These are phyloP conservation scores for Trichophyton mentagrophytes DNA, from an alignment of 2,329 filamentous ascomycete genomes.

Conservation along the genomic window DNA sequence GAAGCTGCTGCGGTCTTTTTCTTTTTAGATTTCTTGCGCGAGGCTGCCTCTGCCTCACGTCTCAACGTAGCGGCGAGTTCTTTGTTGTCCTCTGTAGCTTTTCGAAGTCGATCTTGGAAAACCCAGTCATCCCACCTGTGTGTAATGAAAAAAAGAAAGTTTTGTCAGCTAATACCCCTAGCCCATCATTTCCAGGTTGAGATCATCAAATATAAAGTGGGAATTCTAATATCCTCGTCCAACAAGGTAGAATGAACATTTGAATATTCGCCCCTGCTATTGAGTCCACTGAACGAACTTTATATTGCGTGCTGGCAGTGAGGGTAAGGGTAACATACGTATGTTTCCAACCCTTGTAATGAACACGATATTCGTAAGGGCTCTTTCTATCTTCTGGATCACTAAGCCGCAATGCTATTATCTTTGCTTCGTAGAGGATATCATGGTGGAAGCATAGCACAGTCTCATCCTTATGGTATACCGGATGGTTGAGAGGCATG, in stretches of 20 bases:
- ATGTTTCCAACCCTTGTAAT: constrained; percentile 99
- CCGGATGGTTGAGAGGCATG: constrained; percentile 37
- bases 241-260: not conserved
- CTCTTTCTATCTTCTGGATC: constrained; percentile 55
- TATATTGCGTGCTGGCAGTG: not conserved
- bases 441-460: constrained; percentile 96
- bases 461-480: constrained; percentile 68
- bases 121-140: constrained; percentile 95
- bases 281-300: not conserved
- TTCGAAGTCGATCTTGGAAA: constrained; percentile 78
- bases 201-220: not conserved
- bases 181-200: not conserved
- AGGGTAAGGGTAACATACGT: constrained; percentile 47
- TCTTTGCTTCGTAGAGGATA: constrained; percentile 93
- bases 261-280: not conserved
- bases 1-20: constrained; percentile 28
- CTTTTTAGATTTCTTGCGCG: constrained; percentile 22
- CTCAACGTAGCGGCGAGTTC: constrained; percentile 55
- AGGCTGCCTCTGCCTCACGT: constrained; percentile 28
- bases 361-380: constrained; percentile 76
- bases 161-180: not conserved
- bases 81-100: constrained; percentile 89
- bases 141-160: constrained; percentile 2
- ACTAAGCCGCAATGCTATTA: constrained; percentile 61
- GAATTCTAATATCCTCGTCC: too few relatives aligned